Evolutionary conservation across 441 rosid species (phyloP), one percentile per base, ranked within the genome.

Genomic region (Pelargonium citronellum): DNA sequence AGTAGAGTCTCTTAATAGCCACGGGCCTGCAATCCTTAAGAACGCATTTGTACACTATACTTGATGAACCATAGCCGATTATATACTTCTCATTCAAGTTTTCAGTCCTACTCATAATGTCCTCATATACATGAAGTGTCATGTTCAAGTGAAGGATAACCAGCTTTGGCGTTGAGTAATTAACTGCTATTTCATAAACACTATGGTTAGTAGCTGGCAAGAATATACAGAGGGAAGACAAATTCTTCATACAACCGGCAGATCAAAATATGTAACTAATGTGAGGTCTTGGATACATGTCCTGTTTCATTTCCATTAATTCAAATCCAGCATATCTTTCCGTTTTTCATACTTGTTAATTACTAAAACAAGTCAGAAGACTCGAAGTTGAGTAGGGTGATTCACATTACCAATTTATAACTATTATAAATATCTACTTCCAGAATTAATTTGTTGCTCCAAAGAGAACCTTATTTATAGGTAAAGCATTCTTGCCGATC

Each of bases 71-170:
- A 49, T 73, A 73, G 39, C 99, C 99, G 64, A 90, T 88, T 72
- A 90, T 83, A 44, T 92, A 90, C 80, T 95, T 89, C 86, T 90
- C 97, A 71, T 90, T 95, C 67, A 95, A 80, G 77, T 90, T 92
- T 81, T 95, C 99, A 0, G 96, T 95, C 99, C 92, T 91, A 84
- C 97, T 85, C 99, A 88, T 92, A 66, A 95, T 92, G 79, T 95
- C 99, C 77, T 95, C 97, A 0, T 95, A 92, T 24, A 95, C 91
- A 17, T 95, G 99, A 73, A 95, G 97, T 10, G 99, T 95, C 99
- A 95, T 89, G 72, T 95, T 95, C 98, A 90, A 89, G 79, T 92
- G 78, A 80, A 95, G 98, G 77, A 95, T 92, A 81, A 90, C 93
- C 13, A 95, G 74, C 83, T 89, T 95, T 6, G 97, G 98, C 7